These are phyloP conservation scores for Penicillium maclennaniae DNA, from an alignment of 495 filamentous ascomycete genomes.

Conservation along the genomic window DNA sequence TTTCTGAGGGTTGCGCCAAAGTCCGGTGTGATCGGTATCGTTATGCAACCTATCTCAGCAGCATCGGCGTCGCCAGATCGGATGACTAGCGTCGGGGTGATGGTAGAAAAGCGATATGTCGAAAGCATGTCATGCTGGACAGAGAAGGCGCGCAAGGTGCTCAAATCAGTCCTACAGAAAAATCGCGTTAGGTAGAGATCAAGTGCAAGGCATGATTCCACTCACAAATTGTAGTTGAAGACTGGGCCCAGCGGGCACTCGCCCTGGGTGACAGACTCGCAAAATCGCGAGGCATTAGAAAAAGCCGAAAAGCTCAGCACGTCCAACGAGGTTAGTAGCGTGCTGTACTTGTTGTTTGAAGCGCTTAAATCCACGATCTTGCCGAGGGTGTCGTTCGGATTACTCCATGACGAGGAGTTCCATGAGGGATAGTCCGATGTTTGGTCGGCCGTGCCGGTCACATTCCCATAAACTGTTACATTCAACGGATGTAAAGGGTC, in stretches of 20 bases:
- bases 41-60: conserved; percentile 72
- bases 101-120: conserved; percentile 77
- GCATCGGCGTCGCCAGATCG: conserved; percentile 64
- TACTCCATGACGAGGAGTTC: conserved; percentile 47
- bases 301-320: conserved; percentile 73
- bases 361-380: conserved; percentile 65
- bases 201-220: conserved; percentile 4
- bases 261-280: conserved; percentile 55
- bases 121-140: conserved; percentile 73
- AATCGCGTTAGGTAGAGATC: background rate
- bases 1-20: conserved; percentile 60
- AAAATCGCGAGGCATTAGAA: conserved; percentile 54
- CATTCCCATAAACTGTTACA: conserved; percentile 87
- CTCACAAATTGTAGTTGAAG: conserved; percentile 61
- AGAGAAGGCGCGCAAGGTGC: conserved; percentile 65
- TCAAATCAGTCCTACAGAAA: conserved; percentile 42
- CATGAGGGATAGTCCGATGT: conserved; percentile 47
- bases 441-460: conserved; percentile 58
- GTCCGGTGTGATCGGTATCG: conserved; percentile 75
- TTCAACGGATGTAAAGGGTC: conserved; percentile 62
- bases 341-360: conserved; percentile 58
- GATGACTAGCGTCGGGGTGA: conserved; percentile 65
- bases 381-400: conserved; percentile 59
- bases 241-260: conserved; percentile 72
- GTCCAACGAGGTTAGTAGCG: conserved; percentile 62